phyloP scores from a whole-genome alignment of 495 filamentous ascomycete species.

The Bacidia gigantensis region DNA sequence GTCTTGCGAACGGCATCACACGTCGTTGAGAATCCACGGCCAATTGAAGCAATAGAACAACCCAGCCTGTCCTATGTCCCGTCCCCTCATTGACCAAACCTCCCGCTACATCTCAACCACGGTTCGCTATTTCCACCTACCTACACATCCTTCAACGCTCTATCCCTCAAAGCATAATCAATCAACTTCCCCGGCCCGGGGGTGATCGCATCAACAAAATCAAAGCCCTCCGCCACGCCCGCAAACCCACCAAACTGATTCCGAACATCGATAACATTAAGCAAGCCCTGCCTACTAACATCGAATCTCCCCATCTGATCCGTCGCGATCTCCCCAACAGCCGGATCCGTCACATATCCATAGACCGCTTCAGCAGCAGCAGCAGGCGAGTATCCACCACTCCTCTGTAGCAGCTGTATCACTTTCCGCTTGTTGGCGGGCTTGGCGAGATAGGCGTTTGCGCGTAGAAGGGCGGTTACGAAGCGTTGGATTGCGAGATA shows the following conservation, averaged over 20 bases:
- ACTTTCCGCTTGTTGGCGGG: background rate
- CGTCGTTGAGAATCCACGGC: too few relatives aligned
- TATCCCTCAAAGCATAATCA: constrained; percentile 20
- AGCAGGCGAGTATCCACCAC: background rate
- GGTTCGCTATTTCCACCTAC: too few relatives aligned
- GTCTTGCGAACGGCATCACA: too few relatives aligned
- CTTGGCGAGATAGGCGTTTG: background rate
- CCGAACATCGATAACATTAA: constrained; percentile 21
- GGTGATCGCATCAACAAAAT: constrained; percentile 19
- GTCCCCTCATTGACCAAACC: too few relatives aligned
- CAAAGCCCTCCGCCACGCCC: constrained; percentile 13
- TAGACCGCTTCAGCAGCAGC: background rate
- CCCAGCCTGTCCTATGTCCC: too few relatives aligned
- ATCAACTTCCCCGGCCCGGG: constrained; percentile 23
- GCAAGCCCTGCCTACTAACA: constrained; percentile 17
- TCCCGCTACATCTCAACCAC: too few relatives aligned
- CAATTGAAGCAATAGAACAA: too few relatives aligned
- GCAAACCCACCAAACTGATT: constrained; percentile 22
- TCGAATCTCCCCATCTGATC: constrained; percentile 11
- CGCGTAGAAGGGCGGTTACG: background rate
- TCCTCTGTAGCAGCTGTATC: background rate
- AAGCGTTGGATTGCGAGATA: background rate
- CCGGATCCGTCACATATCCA: background rate
- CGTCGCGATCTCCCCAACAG: background rate
- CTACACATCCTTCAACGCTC: constrained; percentile 9